phyloP scores from a whole-genome alignment of 305 asterid genomes.

The Fraxinus ornus region DNA sequence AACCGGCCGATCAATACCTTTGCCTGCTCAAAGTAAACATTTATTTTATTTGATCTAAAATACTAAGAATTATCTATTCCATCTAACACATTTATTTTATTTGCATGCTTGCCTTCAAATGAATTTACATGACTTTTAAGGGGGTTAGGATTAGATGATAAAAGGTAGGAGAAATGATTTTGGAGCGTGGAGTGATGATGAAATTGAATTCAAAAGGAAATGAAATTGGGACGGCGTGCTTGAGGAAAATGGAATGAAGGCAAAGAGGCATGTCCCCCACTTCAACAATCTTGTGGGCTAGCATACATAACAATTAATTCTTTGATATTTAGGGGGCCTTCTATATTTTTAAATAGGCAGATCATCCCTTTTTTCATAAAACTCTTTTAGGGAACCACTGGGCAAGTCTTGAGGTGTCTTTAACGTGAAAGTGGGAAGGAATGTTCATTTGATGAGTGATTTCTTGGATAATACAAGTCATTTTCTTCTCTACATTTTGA shows the following conservation, averaged over 20 bases:
- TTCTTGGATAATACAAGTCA: background rate
- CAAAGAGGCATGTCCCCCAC: background rate
- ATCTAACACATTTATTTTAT: background rate
- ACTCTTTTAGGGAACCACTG: background rate
- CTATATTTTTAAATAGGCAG: background rate
- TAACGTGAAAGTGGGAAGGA: background rate
- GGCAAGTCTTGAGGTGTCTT: background rate
- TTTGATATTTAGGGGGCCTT: background rate
- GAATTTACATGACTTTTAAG: background rate
- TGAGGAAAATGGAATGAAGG: background rate
- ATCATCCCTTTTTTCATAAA: background rate
- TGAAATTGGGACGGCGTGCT: constrained; percentile 8
- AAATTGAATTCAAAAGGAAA: background rate
- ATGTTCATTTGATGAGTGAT: background rate
- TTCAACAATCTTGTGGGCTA: background rate
- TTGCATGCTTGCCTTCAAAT: constrained; percentile 5
- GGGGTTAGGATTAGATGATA: background rate
- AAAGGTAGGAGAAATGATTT: constrained; percentile 3
- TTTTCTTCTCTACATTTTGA: background rate
- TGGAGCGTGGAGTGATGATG: constrained; percentile 12
- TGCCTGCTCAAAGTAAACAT: background rate
- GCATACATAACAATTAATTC: background rate
- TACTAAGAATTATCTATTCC: background rate
- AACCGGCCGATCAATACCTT: background rate
- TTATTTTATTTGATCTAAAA: background rate